Conservation (phyloP, 768 basidiomycete species). For the Termitomyces titanicus region DNA sequence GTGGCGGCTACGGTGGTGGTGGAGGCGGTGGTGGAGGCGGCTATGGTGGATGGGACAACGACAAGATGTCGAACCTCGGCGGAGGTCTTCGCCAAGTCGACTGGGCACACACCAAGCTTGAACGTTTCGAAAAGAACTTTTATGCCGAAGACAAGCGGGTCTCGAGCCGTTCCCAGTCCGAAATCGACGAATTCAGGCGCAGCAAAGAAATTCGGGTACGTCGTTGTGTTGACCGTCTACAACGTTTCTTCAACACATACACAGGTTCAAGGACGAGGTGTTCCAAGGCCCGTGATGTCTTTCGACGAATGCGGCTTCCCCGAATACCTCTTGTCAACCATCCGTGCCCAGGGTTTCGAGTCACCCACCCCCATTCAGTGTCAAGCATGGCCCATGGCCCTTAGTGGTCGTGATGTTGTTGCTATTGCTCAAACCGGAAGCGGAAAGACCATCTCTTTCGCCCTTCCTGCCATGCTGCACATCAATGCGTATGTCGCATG, state of each 20-base stretch:
- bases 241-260: conserved; percentile 2
- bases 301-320: conserved; percentile 98
- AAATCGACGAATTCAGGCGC: conserved; percentile 84
- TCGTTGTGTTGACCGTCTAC: not conserved
- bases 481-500: conserved; percentile 84
- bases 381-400: conserved; percentile 99
- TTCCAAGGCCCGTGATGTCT: conserved; percentile 85
- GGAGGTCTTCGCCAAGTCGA: conserved; percentile 80
- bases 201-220: conserved; percentile 84
- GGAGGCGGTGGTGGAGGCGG: conserved; percentile 47
- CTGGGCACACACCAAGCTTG: conserved; percentile 72
- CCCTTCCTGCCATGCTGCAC: conserved; percentile 98
- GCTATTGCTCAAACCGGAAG: conserved; percentile 98
- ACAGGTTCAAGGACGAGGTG: conserved; percentile 81
- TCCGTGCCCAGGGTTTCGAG: conserved; percentile 90
- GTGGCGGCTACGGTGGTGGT: conserved; percentile 35
- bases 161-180: conserved; percentile 69
- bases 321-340: conserved; percentile 91
- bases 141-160: conserved; percentile 91
- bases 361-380: conserved; percentile 95
- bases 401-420: conserved; percentile 89
- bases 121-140: conserved; percentile 97
- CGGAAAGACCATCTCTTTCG: conserved; percentile 98
- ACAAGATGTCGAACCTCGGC: conserved; percentile 81
- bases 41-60: conserved; percentile 52